These are phyloP conservation scores for Apiospora hydei DNA, from an alignment of 2,329 filamentous ascomycete species.

Conservation along the genomic window DNA sequence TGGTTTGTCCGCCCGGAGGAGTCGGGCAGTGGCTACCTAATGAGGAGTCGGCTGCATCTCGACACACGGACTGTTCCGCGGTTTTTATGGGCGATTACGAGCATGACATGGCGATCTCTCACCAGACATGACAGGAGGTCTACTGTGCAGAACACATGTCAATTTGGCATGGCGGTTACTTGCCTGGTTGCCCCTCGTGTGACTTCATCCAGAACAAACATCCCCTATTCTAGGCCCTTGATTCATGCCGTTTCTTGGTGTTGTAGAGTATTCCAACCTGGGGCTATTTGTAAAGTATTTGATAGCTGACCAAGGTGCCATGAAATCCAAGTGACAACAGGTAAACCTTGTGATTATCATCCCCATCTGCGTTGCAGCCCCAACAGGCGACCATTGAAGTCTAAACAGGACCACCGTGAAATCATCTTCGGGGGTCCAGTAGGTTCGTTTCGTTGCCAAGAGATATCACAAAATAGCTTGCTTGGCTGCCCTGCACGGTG, in stretches of 20 bases:
- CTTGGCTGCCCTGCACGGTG: neutral
- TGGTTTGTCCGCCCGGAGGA: conserved; percentile 1
- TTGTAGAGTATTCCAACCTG: neutral
- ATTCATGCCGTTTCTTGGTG: neutral
- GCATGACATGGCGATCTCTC: neutral
- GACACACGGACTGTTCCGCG: conserved; percentile 46
- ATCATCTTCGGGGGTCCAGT: neutral
- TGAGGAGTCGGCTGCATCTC: conserved; percentile 37
- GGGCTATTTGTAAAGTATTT: neutral
- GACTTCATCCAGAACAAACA: neutral
- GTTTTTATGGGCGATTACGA: neutral
- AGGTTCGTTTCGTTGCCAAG: conserved; percentile 6
- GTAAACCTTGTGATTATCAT: neutral
- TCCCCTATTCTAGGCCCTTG: neutral
- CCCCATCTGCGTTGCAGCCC: conserved; percentile 7
- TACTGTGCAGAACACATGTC: neutral
- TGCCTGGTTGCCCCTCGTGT: neutral
- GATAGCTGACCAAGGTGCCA: neutral
- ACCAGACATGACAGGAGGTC: neutral
- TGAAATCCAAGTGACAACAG: neutral
- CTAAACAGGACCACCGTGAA: neutral
- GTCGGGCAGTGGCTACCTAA: conserved; percentile 28
- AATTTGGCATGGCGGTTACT: conserved; percentile 6
- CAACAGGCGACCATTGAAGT: conserved; percentile 8
- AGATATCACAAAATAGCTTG: conserved; percentile 8